Evolutionary conservation across 805 yeast species (phyloP), one percentile per base, ranked within the genome.

Genomic region (Myxozyma sirexii): DNA sequence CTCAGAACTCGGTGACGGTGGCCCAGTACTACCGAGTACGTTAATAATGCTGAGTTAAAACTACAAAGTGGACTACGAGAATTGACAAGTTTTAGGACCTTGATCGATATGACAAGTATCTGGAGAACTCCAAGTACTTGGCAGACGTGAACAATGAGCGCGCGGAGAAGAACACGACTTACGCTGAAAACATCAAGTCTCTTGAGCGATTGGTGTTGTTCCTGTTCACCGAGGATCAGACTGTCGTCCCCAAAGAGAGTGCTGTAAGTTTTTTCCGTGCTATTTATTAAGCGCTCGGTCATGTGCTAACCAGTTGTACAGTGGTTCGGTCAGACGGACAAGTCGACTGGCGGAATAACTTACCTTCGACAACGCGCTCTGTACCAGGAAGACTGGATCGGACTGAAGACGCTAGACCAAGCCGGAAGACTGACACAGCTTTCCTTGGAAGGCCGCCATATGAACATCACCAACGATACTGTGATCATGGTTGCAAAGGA

Each of bases 101-200:
- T 1, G 67, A 68, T 15, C 76, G 83, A 38, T 81, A 79, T 67
- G 84, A 79, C 0, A 71, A 75, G 17, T 88, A 88, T 69, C 66
- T 86, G 63, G 76, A 78, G 23, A 74, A 80, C 59, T 85, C 91
- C 1, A 72, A 70, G 8, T 88, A 85, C 63, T 71, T 88, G 43
- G 90, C 86, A 4, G 84, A 80, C 63, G 71, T 85, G 42, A 88
- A 88, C 69, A 88, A 88, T 65, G 96, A 89, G 67, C 66, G 75
- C 21, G 41, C 52, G 17, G 65, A 56, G 0, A 68, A 70, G 54
- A 79, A 79, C 59, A 47, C 58, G 3, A 71, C 76, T 0, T 86
- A 85, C 67, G 71, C 65, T 15, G 68, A 72, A 3, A 81, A 81
- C 47, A 68, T 88, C 51, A 66, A 71, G 15, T 64, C 61, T 5